Conservation (phyloP, 2,329 filamentous ascomycete genomes). For the Corynespora cassiicola region DNA sequence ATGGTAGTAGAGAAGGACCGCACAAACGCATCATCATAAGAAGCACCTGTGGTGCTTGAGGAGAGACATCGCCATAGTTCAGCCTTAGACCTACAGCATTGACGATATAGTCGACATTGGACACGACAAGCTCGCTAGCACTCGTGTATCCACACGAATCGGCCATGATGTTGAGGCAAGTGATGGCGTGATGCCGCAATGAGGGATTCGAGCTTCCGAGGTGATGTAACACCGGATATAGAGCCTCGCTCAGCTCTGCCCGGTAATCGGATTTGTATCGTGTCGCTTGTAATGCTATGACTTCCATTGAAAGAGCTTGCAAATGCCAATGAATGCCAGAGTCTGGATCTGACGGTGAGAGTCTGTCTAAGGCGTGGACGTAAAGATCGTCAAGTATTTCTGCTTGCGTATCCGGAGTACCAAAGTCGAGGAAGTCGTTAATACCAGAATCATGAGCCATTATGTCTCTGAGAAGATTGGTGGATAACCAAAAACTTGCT, state of each 20-base stretch:
- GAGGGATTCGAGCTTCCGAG: conserved; percentile 73
- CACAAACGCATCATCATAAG: conserved; percentile 93
- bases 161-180: conserved; percentile 82
- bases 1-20: conserved; percentile 81
- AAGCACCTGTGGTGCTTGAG: conserved; percentile 87
- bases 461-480: conserved; percentile 71
- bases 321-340: conserved; percentile 69
- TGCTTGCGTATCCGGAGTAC: conserved; percentile 32
- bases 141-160: conserved; percentile 74
- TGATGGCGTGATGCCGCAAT: conserved; percentile 82
- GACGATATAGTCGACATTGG: conserved; percentile 95
- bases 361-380: conserved; percentile 67
- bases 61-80: conserved; percentile 90
- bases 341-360: conserved; percentile 55
- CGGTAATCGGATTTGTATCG: conserved; percentile 73
- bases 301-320: conserved; percentile 81
- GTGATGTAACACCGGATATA: conserved; percentile 91
- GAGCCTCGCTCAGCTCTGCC: conserved; percentile 83
- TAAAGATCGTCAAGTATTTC: conserved; percentile 68
- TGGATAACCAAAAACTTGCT: conserved; percentile 80
- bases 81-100: conserved; percentile 89
- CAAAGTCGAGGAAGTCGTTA: conserved; percentile 70
- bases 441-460: conserved; percentile 61
- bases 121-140: conserved; percentile 80
- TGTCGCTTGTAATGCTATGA: conserved; percentile 76